Evolutionary conservation across 106 monocot genomes (phyloP), one percentile per base, ranked within the genome.

Genomic region (Alisma plantagoaquatica): DNA sequence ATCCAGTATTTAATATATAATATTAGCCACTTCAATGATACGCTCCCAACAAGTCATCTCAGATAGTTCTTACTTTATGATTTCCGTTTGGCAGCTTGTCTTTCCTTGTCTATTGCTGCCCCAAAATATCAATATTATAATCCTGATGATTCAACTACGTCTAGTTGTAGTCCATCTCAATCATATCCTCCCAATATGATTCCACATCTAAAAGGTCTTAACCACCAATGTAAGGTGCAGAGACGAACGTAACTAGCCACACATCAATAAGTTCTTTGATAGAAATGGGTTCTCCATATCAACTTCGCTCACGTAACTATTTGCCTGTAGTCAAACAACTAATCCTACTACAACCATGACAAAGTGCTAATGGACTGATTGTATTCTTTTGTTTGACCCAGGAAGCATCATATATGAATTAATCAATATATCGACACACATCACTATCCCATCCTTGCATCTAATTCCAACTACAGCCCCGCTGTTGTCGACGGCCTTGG

Each of bases 201-300:
- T 33, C 96, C 96, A 70, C 82, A 98, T 32, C 96, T 89, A 82
- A 98, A 98, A 51, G 96, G 96, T 66, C 96, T 85, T 26, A 98
- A 54, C 96, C 96, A 98, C 96, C 96, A 98, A 61, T 98, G 90
- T 16, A 98, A 85, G 8, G 96, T 98, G 65, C 96, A 98, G 18
- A 98, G 82, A 73, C 90, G 96, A 71, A 98, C 96, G 72, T 98
- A 98, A 73, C 96, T 85, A 18, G 96, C 96, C 46, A 98, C 96
- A 66, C 96, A 8, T 90, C 96, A 43, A 89, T 89, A 60, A 98
- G 90, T 64, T 98, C 96, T 50, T 90, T 98, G 42, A 98, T 77
- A 51, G 90, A 82, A 60, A 98, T 98, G 24, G 96, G 85, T 31
- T 98, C 96, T 22, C 96, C 96, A 72, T 98, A 98, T 42, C 68